Percentiles rank a stretch among this genome's conserved stretches.
phyloP scores from a whole-genome alignment of 768 basidiomycete species.

The Tulasnella sp. region DNA sequence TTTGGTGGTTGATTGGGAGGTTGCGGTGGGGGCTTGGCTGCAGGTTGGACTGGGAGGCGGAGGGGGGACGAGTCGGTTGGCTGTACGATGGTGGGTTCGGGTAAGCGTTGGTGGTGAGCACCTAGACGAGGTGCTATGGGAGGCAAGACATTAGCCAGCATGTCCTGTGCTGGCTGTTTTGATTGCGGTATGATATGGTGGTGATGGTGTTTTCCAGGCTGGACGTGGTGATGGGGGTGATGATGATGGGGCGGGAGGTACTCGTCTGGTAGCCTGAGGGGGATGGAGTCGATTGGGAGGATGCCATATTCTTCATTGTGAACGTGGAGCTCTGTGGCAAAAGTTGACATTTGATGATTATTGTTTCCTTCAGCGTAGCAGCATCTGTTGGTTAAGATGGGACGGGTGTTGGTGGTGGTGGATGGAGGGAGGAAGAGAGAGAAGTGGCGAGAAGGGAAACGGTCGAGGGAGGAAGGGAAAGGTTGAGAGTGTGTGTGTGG shows the following conservation, averaged over 20 bases:
- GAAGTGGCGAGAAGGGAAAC: not conserved
- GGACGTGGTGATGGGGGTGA: not conserved
- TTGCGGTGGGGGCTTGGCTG: not conserved
- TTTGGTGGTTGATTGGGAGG: not conserved
- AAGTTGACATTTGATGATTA: slow-evolving; percentile 1
- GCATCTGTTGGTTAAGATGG: slow-evolving; percentile 7
- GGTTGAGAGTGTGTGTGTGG: not conserved
- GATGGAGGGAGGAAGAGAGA: not conserved
- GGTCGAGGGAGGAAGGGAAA: not conserved
- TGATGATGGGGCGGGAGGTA: slow-evolving; percentile 6
- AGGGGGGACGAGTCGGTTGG: not conserved
- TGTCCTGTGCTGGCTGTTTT: slow-evolving; percentile 1
- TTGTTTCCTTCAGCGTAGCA: not conserved
- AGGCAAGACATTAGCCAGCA: slow-evolving; percentile 2
- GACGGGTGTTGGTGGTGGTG: not conserved
- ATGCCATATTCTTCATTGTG: slow-evolving; percentile 18
- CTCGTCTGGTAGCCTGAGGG: not conserved
- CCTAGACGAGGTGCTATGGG: slow-evolving; percentile 8
- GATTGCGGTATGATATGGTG: not conserved
- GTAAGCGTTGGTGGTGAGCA: not conserved
- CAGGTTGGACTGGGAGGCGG: not conserved
- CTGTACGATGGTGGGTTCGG: not conserved
- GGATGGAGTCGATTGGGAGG: slow-evolving; percentile 9
- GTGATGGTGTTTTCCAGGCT: not conserved
- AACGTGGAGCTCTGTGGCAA: slow-evolving; percentile 9